Evolutionary conservation across 345 rosid genomes (phyloP), one percentile per base, ranked within the genome.

Genomic region (Citrus inodora): DNA sequence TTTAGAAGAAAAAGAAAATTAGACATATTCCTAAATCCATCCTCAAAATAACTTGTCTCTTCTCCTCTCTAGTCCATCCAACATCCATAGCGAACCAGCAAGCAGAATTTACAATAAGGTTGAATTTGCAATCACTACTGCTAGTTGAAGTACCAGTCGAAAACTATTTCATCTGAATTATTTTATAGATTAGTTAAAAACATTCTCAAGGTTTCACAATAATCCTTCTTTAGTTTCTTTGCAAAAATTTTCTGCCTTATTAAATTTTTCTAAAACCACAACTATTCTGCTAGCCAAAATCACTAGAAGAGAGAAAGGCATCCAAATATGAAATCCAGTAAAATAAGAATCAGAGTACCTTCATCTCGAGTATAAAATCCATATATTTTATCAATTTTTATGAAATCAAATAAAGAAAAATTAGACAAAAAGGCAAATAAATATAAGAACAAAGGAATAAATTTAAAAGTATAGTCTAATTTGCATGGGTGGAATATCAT

Each of bases 401-500:
- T 1, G 58, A 7, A 4, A 71, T 42, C 17, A 53, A 55, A 40
- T 32, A 68, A 38, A 14, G 24, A 3, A 35, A 35, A 35, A 35
- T 35, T 1, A 74, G 55, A 35, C 53, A 16, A 33, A 65, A 21
- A 38, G 22, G 46, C 24, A 33, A 65, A 8, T 33, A 64, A 73
- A 73, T 17, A 9, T 59, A 7, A 65, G 1, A 46, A 28, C 33
- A n/a, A n/a, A n/a, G n/a, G n/a, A n/a, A n/a, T n/a, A n/a, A n/a
- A n/a, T n/a, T n/a, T n/a, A n/a, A n/a, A 7, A 40, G 28, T 0
- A 17, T 9, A 53, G 35, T 5, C 72, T 24, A 46, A 89, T 90
- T 90, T 88, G 86, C 83, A 85, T 51, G 22, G 93, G 87, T 10
- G 88, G 88, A 62, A 88, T 89, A 80, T 89, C 83, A 58, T 89